phyloP scores from a whole-genome alignment of 179 eudicot species.

The Vitellaria paradoxa region DNA sequence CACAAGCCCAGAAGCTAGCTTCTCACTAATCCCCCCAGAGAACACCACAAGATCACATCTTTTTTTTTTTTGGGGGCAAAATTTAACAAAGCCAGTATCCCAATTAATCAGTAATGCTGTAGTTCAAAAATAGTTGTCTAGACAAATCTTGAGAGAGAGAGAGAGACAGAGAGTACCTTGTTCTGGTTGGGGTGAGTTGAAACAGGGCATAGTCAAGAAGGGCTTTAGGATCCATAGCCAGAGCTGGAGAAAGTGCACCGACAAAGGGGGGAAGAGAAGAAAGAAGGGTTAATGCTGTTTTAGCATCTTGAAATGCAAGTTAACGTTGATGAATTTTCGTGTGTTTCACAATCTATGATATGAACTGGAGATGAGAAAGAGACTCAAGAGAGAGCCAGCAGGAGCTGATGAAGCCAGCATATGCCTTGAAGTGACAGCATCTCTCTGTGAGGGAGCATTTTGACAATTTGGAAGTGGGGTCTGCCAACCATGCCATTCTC shows the following conservation, averaged over 20 bases:
- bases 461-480: constrained; percentile 13
- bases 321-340: constrained; percentile 19
- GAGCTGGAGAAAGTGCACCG: not conserved
- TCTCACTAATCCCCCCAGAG: constrained; percentile 36
- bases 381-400: constrained; percentile 32
- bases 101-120: constrained; percentile 13
- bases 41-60: constrained; percentile 58
- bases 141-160: not conserved
- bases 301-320: not conserved
- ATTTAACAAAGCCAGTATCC: constrained; percentile 12
- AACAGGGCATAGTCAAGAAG: constrained; percentile 49
- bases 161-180: constrained; percentile 34
- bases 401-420: constrained; percentile 36
- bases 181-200: constrained; percentile 61
- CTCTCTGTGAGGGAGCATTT: not conserved
- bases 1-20: constrained; percentile 54
- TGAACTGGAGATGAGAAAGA: constrained; percentile 22
- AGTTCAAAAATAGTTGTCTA: not conserved
- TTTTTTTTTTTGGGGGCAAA: not conserved
- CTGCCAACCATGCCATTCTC: constrained; percentile 10
- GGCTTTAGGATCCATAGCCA: constrained; percentile 36
- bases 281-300: not conserved
- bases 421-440: constrained; percentile 23
- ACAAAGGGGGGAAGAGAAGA: not conserved
- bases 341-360: constrained; percentile 18